Conservation (phyloP, 2,329 filamentous ascomycete genomes). For the Colletotrichum incanum region DNA sequence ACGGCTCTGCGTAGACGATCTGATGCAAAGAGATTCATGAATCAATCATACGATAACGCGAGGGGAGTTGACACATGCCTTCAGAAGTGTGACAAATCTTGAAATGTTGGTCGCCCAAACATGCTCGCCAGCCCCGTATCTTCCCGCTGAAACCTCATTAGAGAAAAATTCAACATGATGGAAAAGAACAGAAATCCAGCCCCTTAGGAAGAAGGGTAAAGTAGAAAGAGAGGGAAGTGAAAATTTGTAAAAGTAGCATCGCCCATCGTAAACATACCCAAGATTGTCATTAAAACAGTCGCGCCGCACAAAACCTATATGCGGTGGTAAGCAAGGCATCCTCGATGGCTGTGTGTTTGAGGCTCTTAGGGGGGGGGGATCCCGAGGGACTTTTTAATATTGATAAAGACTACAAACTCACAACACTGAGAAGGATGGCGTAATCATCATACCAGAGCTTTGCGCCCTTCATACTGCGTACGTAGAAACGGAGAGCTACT, state of each 20-base stretch:
- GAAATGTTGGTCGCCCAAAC: slow-evolving; percentile 3
- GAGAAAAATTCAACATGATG: background rate
- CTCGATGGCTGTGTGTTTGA: background rate
- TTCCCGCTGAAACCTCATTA: background rate
- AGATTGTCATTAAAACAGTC: slow-evolving; percentile 9
- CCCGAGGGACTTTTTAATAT: too few species aligned
- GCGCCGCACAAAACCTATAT: slow-evolving; percentile 3
- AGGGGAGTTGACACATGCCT: background rate
- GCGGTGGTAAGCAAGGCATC: background rate
- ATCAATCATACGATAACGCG: too few species aligned
- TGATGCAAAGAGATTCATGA: background rate
- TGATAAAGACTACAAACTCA: slow-evolving; percentile 1
- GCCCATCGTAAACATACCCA: background rate
- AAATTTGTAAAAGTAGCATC: too few species aligned
- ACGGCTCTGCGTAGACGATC: slow-evolving; percentile 39
- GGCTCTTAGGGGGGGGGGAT: too few species aligned
- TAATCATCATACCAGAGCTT: slow-evolving; percentile 23
- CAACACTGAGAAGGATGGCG: slow-evolving; percentile 11
- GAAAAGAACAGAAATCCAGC: background rate
- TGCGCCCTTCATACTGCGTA: slow-evolving; percentile 8
- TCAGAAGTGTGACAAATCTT: slow-evolving; percentile 1
- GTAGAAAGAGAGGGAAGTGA: background rate
- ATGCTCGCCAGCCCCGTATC: slow-evolving; percentile 3
- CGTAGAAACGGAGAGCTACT: slow-evolving; percentile 24
- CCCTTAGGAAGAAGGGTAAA: background rate